Evolutionary conservation across 106 monocot species (phyloP).

Genomic region (Acanthochlamys bracteata): DNA sequence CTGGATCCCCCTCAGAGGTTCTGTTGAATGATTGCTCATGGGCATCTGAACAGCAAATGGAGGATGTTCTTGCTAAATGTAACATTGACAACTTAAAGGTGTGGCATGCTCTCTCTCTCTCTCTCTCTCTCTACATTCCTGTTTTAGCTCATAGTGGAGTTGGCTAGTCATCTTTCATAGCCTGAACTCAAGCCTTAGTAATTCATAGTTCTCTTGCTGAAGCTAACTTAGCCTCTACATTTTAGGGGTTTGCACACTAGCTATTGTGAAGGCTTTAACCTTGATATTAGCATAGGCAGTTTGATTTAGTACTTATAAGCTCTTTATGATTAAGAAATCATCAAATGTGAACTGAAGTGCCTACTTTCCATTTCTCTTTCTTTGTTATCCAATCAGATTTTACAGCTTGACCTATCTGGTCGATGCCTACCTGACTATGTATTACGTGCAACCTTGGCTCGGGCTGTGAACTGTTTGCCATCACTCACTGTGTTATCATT

Average conservation of each 20-base stretch:
- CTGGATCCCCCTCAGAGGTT: constrained; percentile 30
- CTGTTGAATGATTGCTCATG: constrained; percentile 61
- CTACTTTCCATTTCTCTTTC: background rate
- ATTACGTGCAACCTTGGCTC: constrained; percentile 41
- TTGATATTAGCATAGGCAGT: too few species aligned
- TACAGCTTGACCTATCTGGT: constrained; percentile 63
- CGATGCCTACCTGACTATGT: constrained; percentile 72
- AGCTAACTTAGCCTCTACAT: too few species aligned
- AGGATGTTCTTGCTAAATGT: constrained; percentile 30
- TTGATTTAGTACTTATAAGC: background rate
- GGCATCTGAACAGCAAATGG: constrained; percentile 45
- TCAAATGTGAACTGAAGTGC: background rate
- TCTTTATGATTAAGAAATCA: background rate
- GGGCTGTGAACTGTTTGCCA: constrained; percentile 36
- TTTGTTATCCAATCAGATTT: constrained; percentile 26
- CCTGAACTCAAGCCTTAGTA: too few species aligned
- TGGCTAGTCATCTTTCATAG: too few species aligned
- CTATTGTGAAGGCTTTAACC: too few species aligned
- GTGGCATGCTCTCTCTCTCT: background rate
- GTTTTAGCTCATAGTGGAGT: too few species aligned
- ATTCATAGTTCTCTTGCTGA: too few species aligned
- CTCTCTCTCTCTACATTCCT: too few species aligned
- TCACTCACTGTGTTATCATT: constrained; percentile 51
- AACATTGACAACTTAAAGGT: constrained; percentile 47
- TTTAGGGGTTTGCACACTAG: too few species aligned